phyloP scores from a whole-genome alignment of 2,329 filamentous ascomycete genomes.

The Ceratocystis variospora region DNA sequence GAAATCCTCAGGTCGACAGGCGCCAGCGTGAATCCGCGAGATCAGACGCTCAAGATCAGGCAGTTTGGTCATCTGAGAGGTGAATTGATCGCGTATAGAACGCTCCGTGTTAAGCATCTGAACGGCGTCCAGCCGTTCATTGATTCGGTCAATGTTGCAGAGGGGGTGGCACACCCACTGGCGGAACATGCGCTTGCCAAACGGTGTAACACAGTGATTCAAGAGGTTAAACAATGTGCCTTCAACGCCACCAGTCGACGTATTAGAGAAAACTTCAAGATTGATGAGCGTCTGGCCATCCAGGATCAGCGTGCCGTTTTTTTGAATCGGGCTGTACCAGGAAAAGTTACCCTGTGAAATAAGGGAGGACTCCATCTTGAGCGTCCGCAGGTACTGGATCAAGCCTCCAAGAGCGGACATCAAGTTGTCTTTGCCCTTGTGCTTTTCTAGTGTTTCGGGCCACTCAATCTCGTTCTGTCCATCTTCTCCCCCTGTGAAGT shows the following conservation, averaged over 20 bases:
- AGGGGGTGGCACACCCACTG: slow-evolving; percentile 97
- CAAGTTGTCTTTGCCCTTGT: slow-evolving; percentile 61
- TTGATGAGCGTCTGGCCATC: slow-evolving; percentile 96
- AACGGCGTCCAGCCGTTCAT: slow-evolving; percentile 84
- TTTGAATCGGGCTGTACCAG: slow-evolving; percentile 80
- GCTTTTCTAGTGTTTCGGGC: slow-evolving; percentile 60
- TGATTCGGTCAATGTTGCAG: slow-evolving; percentile 74
- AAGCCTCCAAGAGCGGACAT: slow-evolving; percentile 89
- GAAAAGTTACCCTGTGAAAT: slow-evolving; percentile 83
- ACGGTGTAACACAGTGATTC: slow-evolving; percentile 89
- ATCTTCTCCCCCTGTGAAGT: slow-evolving; percentile 51
- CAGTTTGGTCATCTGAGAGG: slow-evolving; percentile 75
- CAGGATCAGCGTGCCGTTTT: slow-evolving; percentile 79
- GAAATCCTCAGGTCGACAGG: slow-evolving; percentile 85
- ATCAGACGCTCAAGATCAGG: slow-evolving; percentile 89
- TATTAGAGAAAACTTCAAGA: slow-evolving; percentile 92
- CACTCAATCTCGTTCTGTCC: slow-evolving; percentile 45
- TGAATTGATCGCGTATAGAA: slow-evolving; percentile 72
- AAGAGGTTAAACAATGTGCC: slow-evolving; percentile 83
- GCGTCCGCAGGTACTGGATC: slow-evolving; percentile 67
- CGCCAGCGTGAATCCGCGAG: slow-evolving; percentile 81
- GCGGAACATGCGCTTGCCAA: slow-evolving; percentile 88
- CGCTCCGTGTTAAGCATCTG: slow-evolving; percentile 80
- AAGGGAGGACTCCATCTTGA: slow-evolving; percentile 80
- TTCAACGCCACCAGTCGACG: slow-evolving; percentile 67